Evolutionary conservation across 2,329 filamentous ascomycete genomes (phyloP).

Genomic region (Exophiala spinifera): DNA sequence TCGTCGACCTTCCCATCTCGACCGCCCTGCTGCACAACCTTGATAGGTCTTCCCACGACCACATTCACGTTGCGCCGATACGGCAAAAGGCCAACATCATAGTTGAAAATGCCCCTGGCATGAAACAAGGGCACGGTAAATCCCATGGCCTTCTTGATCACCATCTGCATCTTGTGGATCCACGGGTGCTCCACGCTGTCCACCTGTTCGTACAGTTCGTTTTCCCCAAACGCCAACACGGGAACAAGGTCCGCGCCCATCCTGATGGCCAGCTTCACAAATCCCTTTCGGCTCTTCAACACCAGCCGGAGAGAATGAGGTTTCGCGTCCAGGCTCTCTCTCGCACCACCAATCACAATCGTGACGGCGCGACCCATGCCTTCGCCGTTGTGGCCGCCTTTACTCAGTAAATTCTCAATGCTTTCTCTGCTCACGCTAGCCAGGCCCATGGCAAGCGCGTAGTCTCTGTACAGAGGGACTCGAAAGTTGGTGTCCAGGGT

Average conservation of each 20-base stretch:
- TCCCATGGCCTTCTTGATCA: slow-evolving; percentile 79
- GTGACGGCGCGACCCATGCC: slow-evolving; percentile 95
- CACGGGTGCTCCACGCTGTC: slow-evolving; percentile 71
- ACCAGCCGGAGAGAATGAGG: slow-evolving; percentile 75
- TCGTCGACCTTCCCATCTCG: slow-evolving; percentile 65
- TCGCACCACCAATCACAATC: slow-evolving; percentile 88
- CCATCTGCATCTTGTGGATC: slow-evolving; percentile 76
- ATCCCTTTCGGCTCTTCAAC: slow-evolving; percentile 80
- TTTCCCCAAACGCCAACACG: slow-evolving; percentile 89
- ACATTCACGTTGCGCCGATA: slow-evolving; percentile 85
- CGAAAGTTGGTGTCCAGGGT: slow-evolving; percentile 96
- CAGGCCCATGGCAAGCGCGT: slow-evolving; percentile 83
- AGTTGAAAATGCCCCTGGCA: slow-evolving; percentile 91
- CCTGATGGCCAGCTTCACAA: slow-evolving; percentile 87
- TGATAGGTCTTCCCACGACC: slow-evolving; percentile 80
- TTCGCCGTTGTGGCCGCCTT: slow-evolving; percentile 70
- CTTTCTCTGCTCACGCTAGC: slow-evolving; percentile 87
- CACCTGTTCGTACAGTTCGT: slow-evolving; percentile 91
- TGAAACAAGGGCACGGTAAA: slow-evolving; percentile 92
- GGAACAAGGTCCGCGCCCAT: slow-evolving; percentile 93
- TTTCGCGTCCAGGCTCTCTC: slow-evolving; percentile 84
- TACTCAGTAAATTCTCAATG: slow-evolving; percentile 81
- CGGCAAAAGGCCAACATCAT: slow-evolving; percentile 94
- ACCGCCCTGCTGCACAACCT: slow-evolving; percentile 57
- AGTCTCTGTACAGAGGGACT: slow-evolving; percentile 90